Base-by-base conservation (phyloP, 139 green algal species). In the Micractinium sp. region DNA sequence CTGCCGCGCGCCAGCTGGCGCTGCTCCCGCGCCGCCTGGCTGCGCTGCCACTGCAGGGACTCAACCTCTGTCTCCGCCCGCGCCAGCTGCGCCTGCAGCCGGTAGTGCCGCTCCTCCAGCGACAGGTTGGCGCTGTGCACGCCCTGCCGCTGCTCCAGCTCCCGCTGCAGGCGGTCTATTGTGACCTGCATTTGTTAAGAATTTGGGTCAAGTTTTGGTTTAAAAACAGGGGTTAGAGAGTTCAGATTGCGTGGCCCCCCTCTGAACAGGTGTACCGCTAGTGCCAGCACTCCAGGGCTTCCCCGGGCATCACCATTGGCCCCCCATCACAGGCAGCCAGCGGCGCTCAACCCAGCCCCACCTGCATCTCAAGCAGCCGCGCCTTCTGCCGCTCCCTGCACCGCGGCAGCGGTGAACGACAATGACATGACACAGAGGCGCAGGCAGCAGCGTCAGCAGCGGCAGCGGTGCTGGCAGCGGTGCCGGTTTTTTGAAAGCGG, bases 301-400 rank as follows among this genome's bases (percentile, higher is more conserved):
- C 7, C n/a, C 63, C 12, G 63, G 63, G 7, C 63, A n/a, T 73
- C 2, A 29, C 2, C 63, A 73, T 12, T 29, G 63, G 63, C 63
- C 2, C 22, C 12, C 63, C 14, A 3, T 20, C 63, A n/a, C 47
- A 9, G 47, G 47, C 47, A 56, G 9, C 47, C 47, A 56, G 47
- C 5, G 47, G 47, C 47, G 9, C 47, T n/a, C n/a, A n/a, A 56
- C 47, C 47, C 71, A 38, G 2, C 33, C 13, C 0, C 36, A 82
- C 76, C 53, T 85, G 80, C 80, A 85, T 85, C n/a, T 85, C 80
- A n/a, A 85, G 80, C 80, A 85, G 80, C 53, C 80, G 80, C 12
- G 60, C 80, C 80, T 85, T 85, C 53, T 85, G 80, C 53, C 80
- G 80, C 80, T 85, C 80, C 53, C 80, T 71, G 31, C 63, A 27